Conservation (phyloP, 306 rosid genomes). For the Trifolium repens region DNA sequence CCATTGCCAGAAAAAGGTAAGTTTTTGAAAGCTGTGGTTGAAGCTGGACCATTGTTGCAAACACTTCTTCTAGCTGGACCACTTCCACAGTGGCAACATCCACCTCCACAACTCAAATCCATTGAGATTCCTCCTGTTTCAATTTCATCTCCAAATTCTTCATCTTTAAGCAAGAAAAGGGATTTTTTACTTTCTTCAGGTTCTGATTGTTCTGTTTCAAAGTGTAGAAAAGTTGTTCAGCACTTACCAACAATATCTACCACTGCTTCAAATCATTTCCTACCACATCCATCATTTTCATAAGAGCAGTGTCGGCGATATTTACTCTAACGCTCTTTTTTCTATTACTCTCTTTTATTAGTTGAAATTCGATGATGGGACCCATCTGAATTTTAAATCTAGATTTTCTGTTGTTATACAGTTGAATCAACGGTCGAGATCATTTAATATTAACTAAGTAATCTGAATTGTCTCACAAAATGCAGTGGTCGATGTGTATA, state of each 20-base stretch:
- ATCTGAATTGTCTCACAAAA: not conserved
- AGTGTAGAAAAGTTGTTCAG: conserved; percentile 49
- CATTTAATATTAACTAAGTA: no score
- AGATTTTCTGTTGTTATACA: not conserved
- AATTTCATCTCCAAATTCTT: conserved; percentile 49
- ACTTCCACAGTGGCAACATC: conserved; percentile 91
- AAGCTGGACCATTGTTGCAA: conserved; percentile 88
- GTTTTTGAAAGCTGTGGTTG: conserved; percentile 78
- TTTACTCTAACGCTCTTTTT: not conserved
- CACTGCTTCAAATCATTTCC: conserved; percentile 46
- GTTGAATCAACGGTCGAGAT: no score
- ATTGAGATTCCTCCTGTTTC: conserved; percentile 75
- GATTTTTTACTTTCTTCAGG: conserved; percentile 42
- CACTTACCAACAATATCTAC: conserved; percentile 36
- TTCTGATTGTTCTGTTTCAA: conserved; percentile 43
- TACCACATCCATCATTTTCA: conserved; percentile 46
- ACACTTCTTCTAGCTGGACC: conserved; percentile 87
- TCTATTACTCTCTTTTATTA: not conserved
- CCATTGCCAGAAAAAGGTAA: conserved; percentile 84
- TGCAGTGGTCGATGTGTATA: not conserved
- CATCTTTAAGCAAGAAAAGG: conserved; percentile 50
- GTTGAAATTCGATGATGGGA: not conserved
- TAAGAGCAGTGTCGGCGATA: not conserved
- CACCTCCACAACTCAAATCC: conserved; percentile 74
- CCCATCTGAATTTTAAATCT: not conserved